phyloP scores from a whole-genome alignment of 2,329 filamentous ascomycete genomes.

The Cladosporium colombiae region DNA sequence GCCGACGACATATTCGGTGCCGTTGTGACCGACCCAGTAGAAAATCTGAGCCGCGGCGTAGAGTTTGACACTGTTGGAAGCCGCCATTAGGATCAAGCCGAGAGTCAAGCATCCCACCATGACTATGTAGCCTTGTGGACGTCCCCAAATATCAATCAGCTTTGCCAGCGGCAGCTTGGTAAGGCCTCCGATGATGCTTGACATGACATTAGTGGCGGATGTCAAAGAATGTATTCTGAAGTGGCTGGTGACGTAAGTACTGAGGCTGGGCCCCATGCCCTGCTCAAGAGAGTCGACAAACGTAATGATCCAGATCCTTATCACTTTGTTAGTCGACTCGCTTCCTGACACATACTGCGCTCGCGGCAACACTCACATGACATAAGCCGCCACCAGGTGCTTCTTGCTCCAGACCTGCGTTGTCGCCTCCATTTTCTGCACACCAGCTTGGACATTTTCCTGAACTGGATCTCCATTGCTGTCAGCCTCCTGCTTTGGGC shows the following conservation, averaged over 20 bases:
- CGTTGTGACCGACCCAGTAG: conserved; percentile 62
- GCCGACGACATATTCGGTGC: conserved; percentile 61
- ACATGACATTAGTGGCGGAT: conserved; percentile 56
- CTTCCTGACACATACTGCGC: not conserved
- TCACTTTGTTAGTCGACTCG: conserved; percentile 13
- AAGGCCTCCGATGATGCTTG: conserved; percentile 58
- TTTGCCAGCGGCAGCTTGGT: conserved; percentile 68
- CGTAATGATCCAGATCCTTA: conserved; percentile 41
- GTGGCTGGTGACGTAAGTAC: conserved; percentile 34
- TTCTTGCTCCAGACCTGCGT: conserved; percentile 20
- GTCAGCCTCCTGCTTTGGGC: not conserved
- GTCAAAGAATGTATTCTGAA: conserved; percentile 39
- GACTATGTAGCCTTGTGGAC: conserved; percentile 62
- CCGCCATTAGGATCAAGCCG: conserved; percentile 67
- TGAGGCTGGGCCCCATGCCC: conserved; percentile 31
- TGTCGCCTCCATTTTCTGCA: conserved; percentile 21
- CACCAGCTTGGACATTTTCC: conserved; percentile 20
- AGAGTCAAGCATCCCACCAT: conserved; percentile 54
- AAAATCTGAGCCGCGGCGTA: conserved; percentile 67
- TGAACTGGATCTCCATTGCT: conserved; percentile 11
- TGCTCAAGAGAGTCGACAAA: conserved; percentile 41
- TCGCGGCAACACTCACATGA: conserved; percentile 34
- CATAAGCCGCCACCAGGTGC: conserved; percentile 17
- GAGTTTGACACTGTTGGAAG: conserved; percentile 59
- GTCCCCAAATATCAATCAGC: conserved; percentile 67